Evolutionary conservation across 2,329 filamentous ascomycete species (phyloP), one percentile per base, ranked within the genome.

Genomic region (Beauveria sp.): DNA sequence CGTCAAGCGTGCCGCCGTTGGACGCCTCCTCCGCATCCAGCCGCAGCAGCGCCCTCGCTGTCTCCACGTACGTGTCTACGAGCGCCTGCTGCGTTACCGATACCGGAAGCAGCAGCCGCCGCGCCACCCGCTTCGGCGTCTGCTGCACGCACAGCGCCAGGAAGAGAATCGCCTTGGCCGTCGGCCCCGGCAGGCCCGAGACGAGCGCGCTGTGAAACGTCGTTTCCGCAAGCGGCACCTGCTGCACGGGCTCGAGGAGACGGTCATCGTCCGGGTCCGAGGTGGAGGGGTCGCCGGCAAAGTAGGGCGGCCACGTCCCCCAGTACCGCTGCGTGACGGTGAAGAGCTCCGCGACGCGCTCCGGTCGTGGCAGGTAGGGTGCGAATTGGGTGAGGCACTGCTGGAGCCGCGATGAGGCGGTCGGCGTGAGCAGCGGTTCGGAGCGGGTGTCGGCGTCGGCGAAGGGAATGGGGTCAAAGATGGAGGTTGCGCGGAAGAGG

Each of bases 1-100:
- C 79, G 55, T 83, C 77, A 0, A 84, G 65, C 1, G 76, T 81
- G 10, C 77, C 76, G 16, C 76, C 75, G 61, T 77, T 77, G 53
- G 81, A 77, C 34, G 34, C 34, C 34, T 37, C 34, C 59, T 82
- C 79, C 58, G 81, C 77, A 14, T 74, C 72, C 14, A 79, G 68
- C 46, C 43, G 34, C 18, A 84, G 75, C 64, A 80, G 73, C 18
- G 71, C 73, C 76, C 51, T 34, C 18, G 81, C 77, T 20, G 74
- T 70, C 26, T 74, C 72, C 46, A 81, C 70, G 64, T 79, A 81
- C 5, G 70, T 69, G 46, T 80, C 75, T 22, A 80, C 70, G 50
- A 79, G 72, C 28, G 76, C 71, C 18, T 75, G 51, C 72, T 26
- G 75, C 73, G 66, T 75, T 62, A 67, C 77, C 64, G 62, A 71